Base-by-base conservation (phyloP, 148 eudicot species). In the Dysphania ambrosioides region DNA sequence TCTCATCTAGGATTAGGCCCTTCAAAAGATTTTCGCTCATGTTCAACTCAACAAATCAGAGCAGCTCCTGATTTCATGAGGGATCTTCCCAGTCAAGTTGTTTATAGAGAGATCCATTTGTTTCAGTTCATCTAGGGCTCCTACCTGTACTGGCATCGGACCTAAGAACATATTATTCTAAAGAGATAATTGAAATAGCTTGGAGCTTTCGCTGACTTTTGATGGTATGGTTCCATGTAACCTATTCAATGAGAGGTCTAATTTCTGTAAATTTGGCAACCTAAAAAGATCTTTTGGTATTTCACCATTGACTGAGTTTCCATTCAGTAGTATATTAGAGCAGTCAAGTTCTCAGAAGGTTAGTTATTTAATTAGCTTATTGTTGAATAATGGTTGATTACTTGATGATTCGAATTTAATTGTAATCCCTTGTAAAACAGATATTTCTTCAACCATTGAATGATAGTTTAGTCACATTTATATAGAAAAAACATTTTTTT, bases 191-290 rank as follows among this genome's bases (percentile, higher is more conserved):
- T 36, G 29, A 5, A 19, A 12, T 26, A 79, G 60, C 15, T 75
- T 12, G 51, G n/a, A 61, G 36, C 70, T 68, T 68, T 11, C 66
- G n/a, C n/a, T 77, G 4, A 83, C 13, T 23, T 77, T 42, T 41
- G 2, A 2, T 8, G 83, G 70, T 66, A 80, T 71, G 31, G 26
- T n/a, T 15, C 86, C 86, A 5, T 42, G 53, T 30, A 83, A 55
- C 26, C 68, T 74, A 63, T 83, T 83, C 26, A 81, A 80, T 24
- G 78, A 64, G 51, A 83, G 31, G 26, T 71, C 72, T 18, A 83
- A 18, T 1, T 27, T 76, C 41, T 4, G 68, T 51, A 77, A 77
- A 60, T 44, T 31, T 69, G 58, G 81, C 71, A 76, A 16, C 57
- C 29, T 29, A 10, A 67, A 56, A 35, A 76, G 15, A 16, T 38